Base-by-base conservation (phyloP, 2,329 filamentous ascomycete genomes). In the Fusarium globosum region DNA sequence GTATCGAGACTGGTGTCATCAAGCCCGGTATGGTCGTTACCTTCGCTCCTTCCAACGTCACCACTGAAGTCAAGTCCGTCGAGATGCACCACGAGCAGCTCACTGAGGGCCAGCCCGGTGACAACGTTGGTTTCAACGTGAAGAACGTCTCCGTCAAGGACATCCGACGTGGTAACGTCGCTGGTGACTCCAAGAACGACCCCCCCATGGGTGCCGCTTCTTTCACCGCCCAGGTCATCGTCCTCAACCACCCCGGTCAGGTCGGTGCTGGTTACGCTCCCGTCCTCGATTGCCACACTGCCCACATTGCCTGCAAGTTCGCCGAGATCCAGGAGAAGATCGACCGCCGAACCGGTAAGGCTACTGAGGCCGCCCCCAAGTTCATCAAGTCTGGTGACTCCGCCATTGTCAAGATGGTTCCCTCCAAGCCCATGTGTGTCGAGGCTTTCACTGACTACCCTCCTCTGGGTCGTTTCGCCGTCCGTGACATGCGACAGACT, bases 131-230 rank as follows among this genome's bases (percentile, higher is more conserved):
- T 83, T 99, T 99, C 95, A 99, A 99, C 94, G 96, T 99, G 89
- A 99, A 99, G 95, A 99, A 99, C 96, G 96, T 99, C 83, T 98
- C 96, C 87, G 96, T 99, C 89, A 99, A 99, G 95, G 96, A 99
- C 87, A 97, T 99, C 85, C 96, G 96, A 88, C 96, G 96, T 97
- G 96, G 96, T 85, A 98, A 99, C 93, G 96, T 99, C 82, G 94
- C 94, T 83, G 94, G 95, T 94, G 96, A 99, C 94, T 96, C 94
- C 92, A 99, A 99, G 95, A 97, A 97, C 91, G 96, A 99, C 90
- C 96, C 96, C 82, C 94, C 96, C 78, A 85, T 88, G 85, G 96
- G 90, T 83, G 91, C 91, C 83, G 95, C 96, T 82, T 95, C 93
- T 83, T 99, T 99, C 95, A 97, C 94, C 87, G 96, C 96, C 85